Conservation (phyloP, 2,329 filamentous ascomycete species). For the Xylariaceae sp. region DNA sequence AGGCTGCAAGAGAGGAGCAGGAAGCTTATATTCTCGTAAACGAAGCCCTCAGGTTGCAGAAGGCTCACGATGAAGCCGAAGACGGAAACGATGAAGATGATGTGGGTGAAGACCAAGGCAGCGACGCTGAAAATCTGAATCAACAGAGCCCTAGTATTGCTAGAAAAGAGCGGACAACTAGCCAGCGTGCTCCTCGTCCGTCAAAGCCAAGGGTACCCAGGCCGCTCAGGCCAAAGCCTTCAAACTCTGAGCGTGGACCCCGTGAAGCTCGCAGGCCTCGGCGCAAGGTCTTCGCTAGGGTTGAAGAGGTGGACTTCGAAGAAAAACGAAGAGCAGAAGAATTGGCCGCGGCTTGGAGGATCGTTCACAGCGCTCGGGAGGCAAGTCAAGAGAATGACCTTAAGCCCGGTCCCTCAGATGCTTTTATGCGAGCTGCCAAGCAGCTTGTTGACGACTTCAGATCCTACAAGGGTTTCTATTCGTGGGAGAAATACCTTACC, state of each 20-base stretch:
- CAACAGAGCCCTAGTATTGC: background rate
- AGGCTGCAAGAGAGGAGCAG: slow-evolving; percentile 73
- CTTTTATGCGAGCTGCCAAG: slow-evolving; percentile 65
- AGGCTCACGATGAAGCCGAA: slow-evolving; percentile 47
- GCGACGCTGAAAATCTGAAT: slow-evolving; percentile 19
- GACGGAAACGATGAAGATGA: slow-evolving; percentile 35
- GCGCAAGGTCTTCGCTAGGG: slow-evolving; percentile 40
- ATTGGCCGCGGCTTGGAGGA: slow-evolving; percentile 45
- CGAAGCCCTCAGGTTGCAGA: slow-evolving; percentile 72
- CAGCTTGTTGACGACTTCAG: slow-evolving; percentile 68
- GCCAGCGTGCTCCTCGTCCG: slow-evolving; percentile 27
- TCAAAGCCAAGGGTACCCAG: slow-evolving; percentile 33
- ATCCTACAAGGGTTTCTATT: slow-evolving; percentile 67
- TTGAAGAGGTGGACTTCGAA: slow-evolving; percentile 39
- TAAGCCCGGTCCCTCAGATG: slow-evolving; percentile 46
- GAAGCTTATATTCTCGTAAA: slow-evolving; percentile 79
- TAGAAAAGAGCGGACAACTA: slow-evolving; percentile 16
- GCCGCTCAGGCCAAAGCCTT: slow-evolving; percentile 34
- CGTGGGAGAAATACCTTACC: slow-evolving; percentile 68
- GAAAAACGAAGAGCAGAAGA: slow-evolving; percentile 41
- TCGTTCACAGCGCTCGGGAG: slow-evolving; percentile 43
- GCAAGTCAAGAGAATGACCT: slow-evolving; percentile 35
- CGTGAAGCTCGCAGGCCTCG: slow-evolving; percentile 25
- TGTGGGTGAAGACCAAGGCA: slow-evolving; percentile 38
- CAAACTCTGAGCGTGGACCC: slow-evolving; percentile 20